Base-by-base conservation (phyloP, 1,284 basidiomycete species). In the Austroboletus niveus region DNA sequence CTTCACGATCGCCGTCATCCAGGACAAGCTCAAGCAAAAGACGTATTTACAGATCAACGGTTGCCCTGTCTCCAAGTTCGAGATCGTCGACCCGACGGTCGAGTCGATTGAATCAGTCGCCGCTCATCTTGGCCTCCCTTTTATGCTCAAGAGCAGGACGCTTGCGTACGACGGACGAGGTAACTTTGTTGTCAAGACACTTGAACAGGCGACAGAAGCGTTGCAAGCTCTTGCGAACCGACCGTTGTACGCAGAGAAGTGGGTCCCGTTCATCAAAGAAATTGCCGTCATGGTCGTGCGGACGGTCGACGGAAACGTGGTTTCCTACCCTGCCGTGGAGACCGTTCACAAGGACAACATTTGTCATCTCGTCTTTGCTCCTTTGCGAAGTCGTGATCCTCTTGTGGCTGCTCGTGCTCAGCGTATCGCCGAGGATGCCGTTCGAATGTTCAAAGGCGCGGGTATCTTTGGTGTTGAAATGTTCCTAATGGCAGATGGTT, bases 401-500 rank as follows among this genome's bases (percentile, higher is more conserved):
- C 73, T 76, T 27, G 72, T 92, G n/a, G 73, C 81, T 44, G 65
- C 72, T 22, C 74, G 79, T 40, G 94, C 94, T 11, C 80, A 85
- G 54, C 66, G 72, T 20, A 75, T 97, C 40, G 97, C 97, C 0
- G 92, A 96, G 69, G 75, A 79, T 45, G 94, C 95, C 1, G 82
- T 98, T 8, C 81, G 76, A 51, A 86, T 87, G 3, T 82, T 99
- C 34, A 72, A 82, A 30, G 96, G 96, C 5, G 96, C 96, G 2
- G 97, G 97, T 15, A 85, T 98, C 29, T 99, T 98, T 73, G 96
- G 95, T 5, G 96, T 99, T 0, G 97, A 99, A 71, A 93, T 99
- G 92, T 99, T 99, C 73, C 75, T 98, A 44, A 81, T 97, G 79
- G 73, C 79, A 29, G 82, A 94, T 64, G 94, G 96, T 90, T 61